Evolutionary conservation across 768 basidiomycete genomes (phyloP), one percentile per base, ranked within the genome.

Genomic region (Cubamyces lactineus): DNA sequence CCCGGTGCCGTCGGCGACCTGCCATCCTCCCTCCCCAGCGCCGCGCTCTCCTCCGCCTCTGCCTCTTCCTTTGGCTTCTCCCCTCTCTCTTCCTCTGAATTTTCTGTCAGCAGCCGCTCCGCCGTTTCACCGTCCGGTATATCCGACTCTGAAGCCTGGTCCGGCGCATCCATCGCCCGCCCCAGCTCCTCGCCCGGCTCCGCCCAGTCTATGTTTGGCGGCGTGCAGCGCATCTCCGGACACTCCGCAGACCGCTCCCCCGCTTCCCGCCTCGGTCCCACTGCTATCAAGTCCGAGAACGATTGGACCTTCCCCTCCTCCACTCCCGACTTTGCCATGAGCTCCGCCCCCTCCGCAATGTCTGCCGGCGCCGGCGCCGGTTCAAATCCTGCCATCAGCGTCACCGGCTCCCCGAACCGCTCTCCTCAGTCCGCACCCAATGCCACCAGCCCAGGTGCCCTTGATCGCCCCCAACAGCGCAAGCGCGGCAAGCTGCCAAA

Each of bases 401-500:
- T 63, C 53, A 64, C 69, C 40, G 45, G 76, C 58, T 82, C 86
- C 2, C 80, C 81, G 1, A 78, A 83, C 0, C 85, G 84, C 50
- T 82, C 86, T 1, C 82, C 86, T 2, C 82, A 80, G 66, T 49
- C 70, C 26, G 60, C 61, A 16, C 57, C 66, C 2, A 61, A 80
- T 5, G 74, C 83, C 24, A 76, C 84, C 11, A 74, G 78, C 28
- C 52, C 67, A 17, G 85, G 87, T 9, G 79, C 89, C 59, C 86
- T 87, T 65, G 89, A 91, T 66, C 87, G 89, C 19, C 89, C 89
- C 15, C 86, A 84, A 48, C 63, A 64, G 50, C 87, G 91, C 66
- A 92, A 92, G 71, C 85, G 92, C 59, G 91, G 92, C 61, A 94
- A 94, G 76, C 83, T 94, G 11, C 92, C 92, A 46, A 94, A 94